Percentiles rank a stretch among this genome's conserved stretches.
These are phyloP conservation scores for Fusarium napiforme DNA, from an alignment of 2,329 filamentous ascomycete species.

Conservation along the genomic window DNA sequence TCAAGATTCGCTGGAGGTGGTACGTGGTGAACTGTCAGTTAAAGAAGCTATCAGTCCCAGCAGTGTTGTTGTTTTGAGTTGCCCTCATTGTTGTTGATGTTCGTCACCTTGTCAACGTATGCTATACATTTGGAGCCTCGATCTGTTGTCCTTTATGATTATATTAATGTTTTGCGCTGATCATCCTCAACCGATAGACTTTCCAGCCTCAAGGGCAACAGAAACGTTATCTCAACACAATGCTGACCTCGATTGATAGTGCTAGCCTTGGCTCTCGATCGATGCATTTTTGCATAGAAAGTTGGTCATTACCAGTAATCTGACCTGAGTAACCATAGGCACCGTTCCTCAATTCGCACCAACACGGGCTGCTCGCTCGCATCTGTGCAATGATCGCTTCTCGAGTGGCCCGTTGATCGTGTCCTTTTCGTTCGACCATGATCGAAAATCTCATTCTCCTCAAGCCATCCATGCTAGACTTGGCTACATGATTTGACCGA, in stretches of 20 bases:
- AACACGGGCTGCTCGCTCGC: neutral
- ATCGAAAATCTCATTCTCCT: neutral
- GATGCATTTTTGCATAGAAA: accelerated
- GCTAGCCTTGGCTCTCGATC: neutral
- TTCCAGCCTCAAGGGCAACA: neutral
- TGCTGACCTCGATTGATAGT: neutral
- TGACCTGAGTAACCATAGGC: neutral
- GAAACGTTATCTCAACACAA: neutral
- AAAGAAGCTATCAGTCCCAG: constrained; percentile 23
- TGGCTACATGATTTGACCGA: too few relatives aligned
- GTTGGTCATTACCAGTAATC: neutral
- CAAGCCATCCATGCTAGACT: accelerated
- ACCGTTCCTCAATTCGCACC: neutral
- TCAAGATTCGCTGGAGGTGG: neutral
- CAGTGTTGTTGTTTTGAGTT: neutral
- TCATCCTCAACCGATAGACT: neutral
- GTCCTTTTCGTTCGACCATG: neutral
- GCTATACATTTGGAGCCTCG: neutral
- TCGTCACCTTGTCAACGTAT: neutral
- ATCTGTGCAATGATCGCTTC: too few relatives aligned
- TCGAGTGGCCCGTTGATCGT: too few relatives aligned
- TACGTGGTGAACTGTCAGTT: constrained; percentile 6
- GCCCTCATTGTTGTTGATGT: neutral
- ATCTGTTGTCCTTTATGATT: neutral
- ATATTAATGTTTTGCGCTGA: neutral